Evolutionary conservation across 768 basidiomycete genomes (phyloP).

Genomic region (Porpolomopsis calyptriformis): DNA sequence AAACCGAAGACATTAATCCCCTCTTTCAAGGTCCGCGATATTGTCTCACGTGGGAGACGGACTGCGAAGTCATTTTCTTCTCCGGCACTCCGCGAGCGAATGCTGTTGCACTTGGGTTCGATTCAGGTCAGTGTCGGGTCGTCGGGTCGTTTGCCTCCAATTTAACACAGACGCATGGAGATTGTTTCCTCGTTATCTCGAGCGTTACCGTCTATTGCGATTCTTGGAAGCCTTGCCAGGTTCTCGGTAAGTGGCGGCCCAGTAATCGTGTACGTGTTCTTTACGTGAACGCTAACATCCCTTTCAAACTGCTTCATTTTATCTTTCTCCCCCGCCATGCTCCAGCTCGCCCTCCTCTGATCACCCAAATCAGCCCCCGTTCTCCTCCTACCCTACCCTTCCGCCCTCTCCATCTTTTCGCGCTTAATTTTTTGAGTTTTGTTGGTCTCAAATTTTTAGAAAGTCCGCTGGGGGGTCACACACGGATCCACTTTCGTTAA

Average conservation of each 20-base stretch:
- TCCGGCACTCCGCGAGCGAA: neutral
- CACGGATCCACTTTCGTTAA: constrained; percentile 27
- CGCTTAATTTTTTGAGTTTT: neutral
- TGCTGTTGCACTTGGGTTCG: no score
- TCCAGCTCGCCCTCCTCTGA: neutral
- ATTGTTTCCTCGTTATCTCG: no score
- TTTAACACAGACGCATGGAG: no score
- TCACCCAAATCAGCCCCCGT: neutral
- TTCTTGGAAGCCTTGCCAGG: neutral
- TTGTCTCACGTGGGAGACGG: neutral
- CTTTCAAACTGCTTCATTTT: neutral
- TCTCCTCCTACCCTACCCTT: no score
- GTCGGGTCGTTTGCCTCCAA: no score
- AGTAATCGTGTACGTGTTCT: neutral
- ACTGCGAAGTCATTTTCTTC: neutral
- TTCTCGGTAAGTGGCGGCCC: neutral
- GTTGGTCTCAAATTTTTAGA: neutral
- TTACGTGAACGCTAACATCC: neutral
- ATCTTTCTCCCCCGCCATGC: neutral
- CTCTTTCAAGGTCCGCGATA: neutral
- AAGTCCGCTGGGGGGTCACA: constrained; percentile 21
- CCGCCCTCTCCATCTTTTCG: no score
- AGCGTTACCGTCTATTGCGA: neutral
- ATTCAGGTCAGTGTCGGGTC: no score
- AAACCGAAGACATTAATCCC: no score